Evolutionary conservation across 1,284 basidiomycete genomes (phyloP).

Genomic region (Ustilago loliicola): DNA sequence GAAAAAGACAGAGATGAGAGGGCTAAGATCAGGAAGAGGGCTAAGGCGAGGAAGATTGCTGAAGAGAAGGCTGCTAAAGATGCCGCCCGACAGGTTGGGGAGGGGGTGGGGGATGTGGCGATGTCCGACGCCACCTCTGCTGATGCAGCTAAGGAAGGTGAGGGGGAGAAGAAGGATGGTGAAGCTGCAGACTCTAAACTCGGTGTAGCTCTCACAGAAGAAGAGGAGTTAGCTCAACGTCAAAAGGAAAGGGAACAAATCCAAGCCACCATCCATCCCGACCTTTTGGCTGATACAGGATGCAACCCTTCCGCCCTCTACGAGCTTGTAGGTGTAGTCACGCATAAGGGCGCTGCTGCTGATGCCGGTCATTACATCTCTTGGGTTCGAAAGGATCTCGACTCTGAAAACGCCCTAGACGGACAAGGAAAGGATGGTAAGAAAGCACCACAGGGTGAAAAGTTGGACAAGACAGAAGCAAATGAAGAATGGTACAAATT

Average conservation of each 20-base stretch:
- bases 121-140: slow-evolving; percentile 74
- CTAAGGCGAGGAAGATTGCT: slow-evolving; percentile 74
- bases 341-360: slow-evolving; percentile 94
- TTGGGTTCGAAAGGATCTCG: slow-evolving; percentile 75
- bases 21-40: slow-evolving; percentile 82
- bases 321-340: slow-evolving; percentile 91
- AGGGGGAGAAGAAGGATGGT: slow-evolving; percentile 1
- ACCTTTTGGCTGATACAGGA: slow-evolving; percentile 79
- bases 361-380: slow-evolving; percentile 94
- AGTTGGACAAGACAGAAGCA: slow-evolving; percentile 37
- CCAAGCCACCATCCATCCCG: slow-evolving; percentile 76
- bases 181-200: slow-evolving; percentile 18
- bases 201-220: slow-evolving; percentile 75
- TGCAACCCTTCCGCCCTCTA: slow-evolving; percentile 82
- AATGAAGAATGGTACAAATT: slow-evolving; percentile 69
- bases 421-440: neutral
- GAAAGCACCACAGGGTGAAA: slow-evolving; percentile 2
- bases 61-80: slow-evolving; percentile 43
- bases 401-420: slow-evolving; percentile 11
- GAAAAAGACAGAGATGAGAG: slow-evolving; percentile 88
- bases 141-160: neutral
- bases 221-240: slow-evolving; percentile 75
- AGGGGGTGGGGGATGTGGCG: slow-evolving; percentile 72
- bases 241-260: slow-evolving; percentile 52
- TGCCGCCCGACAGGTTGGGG: slow-evolving; percentile 45